Base-by-base conservation (phyloP, 106 monocot species). In the Dioscorea alata region DNA sequence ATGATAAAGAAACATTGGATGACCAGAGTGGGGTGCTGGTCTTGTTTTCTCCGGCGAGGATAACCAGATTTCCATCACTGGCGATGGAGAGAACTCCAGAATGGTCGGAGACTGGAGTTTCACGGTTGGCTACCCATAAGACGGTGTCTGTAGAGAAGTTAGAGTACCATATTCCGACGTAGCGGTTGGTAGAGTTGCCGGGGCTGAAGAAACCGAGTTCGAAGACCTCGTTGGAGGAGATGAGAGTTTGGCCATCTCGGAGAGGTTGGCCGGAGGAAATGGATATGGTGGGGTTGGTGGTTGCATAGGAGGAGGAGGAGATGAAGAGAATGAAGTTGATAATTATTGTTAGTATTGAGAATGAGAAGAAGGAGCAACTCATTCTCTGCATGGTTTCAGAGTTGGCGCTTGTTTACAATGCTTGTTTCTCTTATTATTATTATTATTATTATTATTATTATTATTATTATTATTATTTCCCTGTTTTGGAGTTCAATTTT, bases 51-150 rank as follows among this genome's bases (percentile, higher is more conserved):
- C 50, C 57, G 28, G 76, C 73, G 15, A 64, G 42, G 24, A 81
- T 14, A 32, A 72, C 81, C 59, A 84, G 75, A 52, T 84, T 76
- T 1, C 76, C 70, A 17, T 76, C 59, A 1, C n/a, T n/a, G 6
- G 61, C 65, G 8, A 84, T 48, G 24, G 57, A 32, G 23, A 83
- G 59, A 12, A 69, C 60, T 8, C 69, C 75, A 1, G 65, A 33
- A 14, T n/a, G 32, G 65, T 76, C 71, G 14, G 16, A n/a, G 15
- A 85, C 49, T 0, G 84, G 82, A n/a, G 31, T 59, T 4, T 77
- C 74, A 21, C 88, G 76, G 64, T 89, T 88, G 32, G 84, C 88
- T 2, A 88, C 88, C 88, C 88, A 88, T 6, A 84, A 20, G 19
- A 79, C 67, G 2, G 79, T 72, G 57, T 31, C 52, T 4, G 28